Base-by-base conservation (phyloP, 768 basidiomycete species). In the Hydnomerulius pinastri region DNA sequence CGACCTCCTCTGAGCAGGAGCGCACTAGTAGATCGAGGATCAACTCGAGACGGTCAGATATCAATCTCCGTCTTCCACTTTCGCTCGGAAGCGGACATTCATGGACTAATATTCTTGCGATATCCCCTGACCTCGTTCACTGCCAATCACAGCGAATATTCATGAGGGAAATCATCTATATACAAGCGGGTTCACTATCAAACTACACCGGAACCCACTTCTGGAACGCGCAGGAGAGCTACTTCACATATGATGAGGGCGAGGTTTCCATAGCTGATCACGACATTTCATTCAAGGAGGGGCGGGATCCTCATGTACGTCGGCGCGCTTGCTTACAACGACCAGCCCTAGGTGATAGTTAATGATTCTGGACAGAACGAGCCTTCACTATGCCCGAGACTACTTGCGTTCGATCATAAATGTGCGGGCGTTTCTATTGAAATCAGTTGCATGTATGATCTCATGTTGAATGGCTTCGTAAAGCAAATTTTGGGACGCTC, bases 161-260 rank as follows among this genome's bases (percentile, higher is more conserved):
- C 27, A 90, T 90, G 88, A 82, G 78, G 61, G 89, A 92, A 62
- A 88, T 90, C 53, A 67, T 92, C 50, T 85, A 92, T 64, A 72
- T 92, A 43, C 89, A 91, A 66, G 86, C 86, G 0, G 88, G 88
- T 48, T 64, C 73, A 28, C 60, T 79, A 37, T 76, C 88, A 17
- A 90, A 91, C 60, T 82, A 83, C 60, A 67, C 78, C 17, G 87
- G 87, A 39, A 81, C 87, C 0, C 89, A 91, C 59, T 90, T 88
- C 58, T 92, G 87, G 87, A 90, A 90, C 60, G 78, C 86, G 1
- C 88, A 90, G 65, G 85, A 89, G 64, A 76, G 68, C 54, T 90
- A 90, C 64, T 77, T 85, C 56, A 71, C 74, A 0, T 78, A 78
- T 52, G 71, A 73, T 18, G 76, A 76, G 40, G 67, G 65, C 32